Conservation (phyloP, 345 rosid species). For the Euclidium syriacum region DNA sequence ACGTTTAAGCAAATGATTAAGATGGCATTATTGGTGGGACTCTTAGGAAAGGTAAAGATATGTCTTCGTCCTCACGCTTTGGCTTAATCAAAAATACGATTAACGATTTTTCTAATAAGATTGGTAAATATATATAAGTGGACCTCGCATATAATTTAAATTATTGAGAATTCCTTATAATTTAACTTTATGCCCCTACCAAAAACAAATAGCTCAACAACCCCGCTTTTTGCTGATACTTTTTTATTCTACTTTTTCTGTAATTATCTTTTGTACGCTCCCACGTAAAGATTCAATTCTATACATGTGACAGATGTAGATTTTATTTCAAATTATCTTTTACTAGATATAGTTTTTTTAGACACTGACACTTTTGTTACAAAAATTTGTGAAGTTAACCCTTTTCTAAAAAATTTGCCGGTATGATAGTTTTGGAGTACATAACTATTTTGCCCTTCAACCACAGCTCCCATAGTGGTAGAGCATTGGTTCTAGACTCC, state of each 20-base stretch:
- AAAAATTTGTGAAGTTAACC: too few relatives aligned
- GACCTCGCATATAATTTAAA: neutral
- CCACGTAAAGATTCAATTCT: neutral
- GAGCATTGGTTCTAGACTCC: too few relatives aligned
- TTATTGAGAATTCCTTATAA: neutral
- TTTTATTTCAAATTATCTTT: too few relatives aligned
- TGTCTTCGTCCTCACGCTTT: slow-evolving; percentile 13
- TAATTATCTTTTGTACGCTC: neutral
- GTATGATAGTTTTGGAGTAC: too few relatives aligned
- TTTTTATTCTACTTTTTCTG: neutral
- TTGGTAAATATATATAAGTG: neutral
- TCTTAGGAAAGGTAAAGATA: neutral
- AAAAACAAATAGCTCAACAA: neutral
- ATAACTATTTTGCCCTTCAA: too few relatives aligned
- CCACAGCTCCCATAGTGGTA: too few relatives aligned
- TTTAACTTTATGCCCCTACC: too few relatives aligned
- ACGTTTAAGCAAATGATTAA: neutral
- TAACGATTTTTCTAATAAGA: neutral
- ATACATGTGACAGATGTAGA: neutral
- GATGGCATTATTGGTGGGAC: neutral
- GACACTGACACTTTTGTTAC: too few relatives aligned
- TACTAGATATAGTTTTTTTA: too few relatives aligned
- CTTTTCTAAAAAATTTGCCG: too few relatives aligned
- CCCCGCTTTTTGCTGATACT: neutral
- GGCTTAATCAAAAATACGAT: neutral